A percentile compares a stretch with the other conserved stretches of the same genome.
phyloP scores from a whole-genome alignment of 2,329 filamentous ascomycete genomes.

The Elsinoe arachidis region DNA sequence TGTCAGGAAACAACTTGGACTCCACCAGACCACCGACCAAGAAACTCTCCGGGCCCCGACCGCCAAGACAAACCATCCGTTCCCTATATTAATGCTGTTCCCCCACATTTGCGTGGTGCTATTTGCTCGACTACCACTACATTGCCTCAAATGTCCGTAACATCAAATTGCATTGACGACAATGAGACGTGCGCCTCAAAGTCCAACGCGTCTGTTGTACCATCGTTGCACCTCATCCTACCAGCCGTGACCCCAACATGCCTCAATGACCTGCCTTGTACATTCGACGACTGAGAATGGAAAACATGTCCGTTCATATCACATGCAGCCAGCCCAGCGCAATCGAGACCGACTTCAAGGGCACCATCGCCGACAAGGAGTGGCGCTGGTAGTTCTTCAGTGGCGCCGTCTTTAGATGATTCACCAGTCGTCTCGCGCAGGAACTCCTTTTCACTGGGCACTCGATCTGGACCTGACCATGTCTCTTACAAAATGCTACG shows the following conservation, averaged over 20 bases:
- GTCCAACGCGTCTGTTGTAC: no score
- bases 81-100: neutral
- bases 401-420: neutral
- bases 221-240: no score
- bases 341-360: constrained; percentile 24
- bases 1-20: constrained; percentile 2
- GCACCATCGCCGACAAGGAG: constrained; percentile 25
- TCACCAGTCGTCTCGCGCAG: constrained; percentile 14
- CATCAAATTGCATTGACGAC: no score
- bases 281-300: no score
- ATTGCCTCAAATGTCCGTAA: no score
- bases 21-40: neutral
- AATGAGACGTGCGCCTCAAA: no score
- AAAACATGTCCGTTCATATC: no score
- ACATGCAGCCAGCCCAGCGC: constrained; percentile 17
- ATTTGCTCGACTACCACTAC: no score
- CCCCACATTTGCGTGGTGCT: neutral
- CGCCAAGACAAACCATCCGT: neutral
- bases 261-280: no score
- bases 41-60: no score
- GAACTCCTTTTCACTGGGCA: constrained; percentile 28
- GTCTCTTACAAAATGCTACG: constrained; percentile 16
- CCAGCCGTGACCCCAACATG: no score
- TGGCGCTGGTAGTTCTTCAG: neutral
- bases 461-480: constrained; percentile 34